Percentiles rank a stretch among this genome's conserved stretches.
Evolutionary conservation across 441 rosid genomes (phyloP).

Genomic region (Aleurites moluccanus): DNA sequence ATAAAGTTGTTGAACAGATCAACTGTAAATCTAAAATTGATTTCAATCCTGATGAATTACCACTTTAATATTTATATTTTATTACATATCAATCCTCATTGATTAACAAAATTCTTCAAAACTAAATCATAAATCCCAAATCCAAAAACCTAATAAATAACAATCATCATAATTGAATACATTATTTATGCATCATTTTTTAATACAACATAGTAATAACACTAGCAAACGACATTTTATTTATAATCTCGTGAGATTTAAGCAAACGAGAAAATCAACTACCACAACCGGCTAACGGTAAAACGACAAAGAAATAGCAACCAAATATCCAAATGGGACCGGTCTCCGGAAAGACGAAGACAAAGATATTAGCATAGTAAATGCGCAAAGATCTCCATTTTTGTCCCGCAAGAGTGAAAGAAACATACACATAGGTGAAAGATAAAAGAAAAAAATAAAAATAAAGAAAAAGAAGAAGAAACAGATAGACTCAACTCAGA

Average conservation of each 20-base stretch:
- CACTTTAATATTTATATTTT: neutral
- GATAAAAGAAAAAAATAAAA: too few relatives aligned
- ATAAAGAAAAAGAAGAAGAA: neutral
- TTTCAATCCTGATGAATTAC: too few relatives aligned
- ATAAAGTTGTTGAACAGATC: too few relatives aligned
- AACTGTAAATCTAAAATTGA: too few relatives aligned
- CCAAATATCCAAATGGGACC: conserved; percentile 29
- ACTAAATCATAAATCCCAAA: neutral
- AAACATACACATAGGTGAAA: conserved; percentile 1
- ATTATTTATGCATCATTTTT: conserved; percentile 13
- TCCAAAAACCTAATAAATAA: conserved; percentile 4
- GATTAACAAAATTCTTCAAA: neutral
- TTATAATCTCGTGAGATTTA: conserved; percentile 22
- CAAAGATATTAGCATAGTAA: conserved; percentile 28
- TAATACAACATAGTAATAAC: too few relatives aligned
- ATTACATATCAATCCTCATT: neutral
- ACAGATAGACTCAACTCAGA: conserved; percentile 7
- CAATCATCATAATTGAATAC: conserved; percentile 21
- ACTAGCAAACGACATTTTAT: too few relatives aligned
- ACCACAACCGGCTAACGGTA: conserved; percentile 46
- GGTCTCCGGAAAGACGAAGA: conserved; percentile 38
- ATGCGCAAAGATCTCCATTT: conserved; percentile 36
- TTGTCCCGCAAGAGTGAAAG: conserved; percentile 25
- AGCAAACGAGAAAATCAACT: conserved; percentile 28
- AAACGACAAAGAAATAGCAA: neutral